Base-by-base conservation (phyloP, 2,329 filamentous ascomycete species). In the Fusarium sp. region DNA sequence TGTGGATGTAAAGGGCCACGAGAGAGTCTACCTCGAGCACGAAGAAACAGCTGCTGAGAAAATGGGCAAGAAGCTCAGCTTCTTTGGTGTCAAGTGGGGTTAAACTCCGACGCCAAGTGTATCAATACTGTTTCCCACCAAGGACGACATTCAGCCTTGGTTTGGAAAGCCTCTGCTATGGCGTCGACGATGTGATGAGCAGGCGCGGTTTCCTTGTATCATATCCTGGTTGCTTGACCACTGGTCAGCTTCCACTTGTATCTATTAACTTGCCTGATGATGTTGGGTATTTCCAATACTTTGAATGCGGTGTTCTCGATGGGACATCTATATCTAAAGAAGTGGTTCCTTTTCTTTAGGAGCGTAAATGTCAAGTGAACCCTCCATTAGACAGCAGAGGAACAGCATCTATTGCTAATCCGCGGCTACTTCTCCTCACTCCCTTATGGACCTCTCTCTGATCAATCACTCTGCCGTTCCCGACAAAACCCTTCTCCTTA, bases 1-100 rank as follows among this genome's bases (percentile, higher is more conserved):
- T 62, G 81, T 98, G 56, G 95, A 98, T 81, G 89, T 97, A 29
- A 92, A 89, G 76, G 94, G 94, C 0, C 89, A 92, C 59, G 85
- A 87, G 64, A 85, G 91, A 67, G 87, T 93, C 62, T 93, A 91
- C 73, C 85, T 94, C 18, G 91, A 93, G 79, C 90, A 91, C 64
- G 86, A 87, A 38, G 88, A 90, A 40, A 82, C 84, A 1, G 78
- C 82, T 16, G 57, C 77, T 11, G 74, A 81, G n/a, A 76, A 75
- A 13, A 78, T 74, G 5, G 83, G 82, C 8, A 87, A 86, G 68
- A 84, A 84, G 64, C 82, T 88, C 45, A 91, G 85, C 73, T 82
- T 93, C 54, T 91, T 93, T 76, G 91, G 91, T 7, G 87, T 92
- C 34, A 90, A 87, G 69, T 92, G 90, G 90, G 68, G 71, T 47